Conservation (phyloP, 345 rosid species). For the Gossypium stocksii region DNA sequence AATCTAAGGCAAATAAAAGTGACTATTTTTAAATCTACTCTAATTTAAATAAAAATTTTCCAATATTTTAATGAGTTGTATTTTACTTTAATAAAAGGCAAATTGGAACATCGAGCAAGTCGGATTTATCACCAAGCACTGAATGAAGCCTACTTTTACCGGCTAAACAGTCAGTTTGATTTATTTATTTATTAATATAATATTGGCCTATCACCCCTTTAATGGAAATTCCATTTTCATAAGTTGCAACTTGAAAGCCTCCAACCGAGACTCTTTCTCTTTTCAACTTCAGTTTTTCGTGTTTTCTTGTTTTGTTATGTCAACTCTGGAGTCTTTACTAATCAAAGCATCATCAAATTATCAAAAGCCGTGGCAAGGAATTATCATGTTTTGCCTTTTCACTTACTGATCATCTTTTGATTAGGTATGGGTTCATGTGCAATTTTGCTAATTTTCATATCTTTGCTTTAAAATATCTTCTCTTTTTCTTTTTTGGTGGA, state of each 20-base stretch:
- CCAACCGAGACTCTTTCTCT: conserved; percentile 2
- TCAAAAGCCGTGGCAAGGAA: background rate
- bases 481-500: background rate
- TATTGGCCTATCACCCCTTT: background rate
- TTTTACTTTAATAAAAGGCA: background rate
- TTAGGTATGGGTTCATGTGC: conserved; percentile 5
- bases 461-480: background rate
- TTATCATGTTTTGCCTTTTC: background rate
- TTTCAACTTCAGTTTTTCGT: background rate
- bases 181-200: background rate
- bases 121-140: background rate
- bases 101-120: background rate
- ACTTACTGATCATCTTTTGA: background rate
- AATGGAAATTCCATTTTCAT: background rate
- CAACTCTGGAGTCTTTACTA: background rate
- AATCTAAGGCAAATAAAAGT: too few species aligned
- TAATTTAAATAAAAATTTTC: too few species aligned
- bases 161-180: background rate
- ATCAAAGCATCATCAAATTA: background rate
- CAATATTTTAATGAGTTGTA: too few species aligned
- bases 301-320: background rate
- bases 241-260: background rate
- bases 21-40: too few species aligned
- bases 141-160: background rate
- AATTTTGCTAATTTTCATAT: background rate